These are phyloP conservation scores for Blastomyces percursus DNA, from an alignment of 2,329 filamentous ascomycete genomes.

Conservation along the genomic window DNA sequence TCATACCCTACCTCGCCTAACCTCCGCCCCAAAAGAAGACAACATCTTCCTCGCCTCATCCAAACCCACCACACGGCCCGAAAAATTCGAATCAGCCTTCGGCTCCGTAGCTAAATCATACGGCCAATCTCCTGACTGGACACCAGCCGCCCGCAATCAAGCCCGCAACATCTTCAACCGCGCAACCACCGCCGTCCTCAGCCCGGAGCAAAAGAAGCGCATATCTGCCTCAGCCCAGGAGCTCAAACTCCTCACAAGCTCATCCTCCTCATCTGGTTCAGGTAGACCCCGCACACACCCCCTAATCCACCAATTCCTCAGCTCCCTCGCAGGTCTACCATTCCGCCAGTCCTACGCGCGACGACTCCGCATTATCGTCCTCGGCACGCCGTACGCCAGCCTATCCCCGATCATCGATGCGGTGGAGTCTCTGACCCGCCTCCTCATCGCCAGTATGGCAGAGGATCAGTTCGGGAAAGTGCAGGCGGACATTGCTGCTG, in stretches of 20 bases:
- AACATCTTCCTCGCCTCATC: constrained; percentile 37
- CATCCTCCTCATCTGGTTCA: constrained; percentile 37
- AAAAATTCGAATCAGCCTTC: constrained; percentile 32
- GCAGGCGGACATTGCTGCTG: constrained; percentile 63
- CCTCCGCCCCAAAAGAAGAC: constrained; percentile 33
- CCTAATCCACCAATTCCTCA: constrained; percentile 38
- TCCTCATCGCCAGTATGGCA: constrained; percentile 60
- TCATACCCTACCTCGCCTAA: constrained; percentile 40
- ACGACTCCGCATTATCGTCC: constrained; percentile 54
- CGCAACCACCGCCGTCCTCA: constrained; percentile 31
- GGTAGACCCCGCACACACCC: constrained; percentile 31
- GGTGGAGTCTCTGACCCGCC: constrained; percentile 54
- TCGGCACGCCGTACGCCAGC: constrained; percentile 64
- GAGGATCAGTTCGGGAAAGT: constrained; percentile 82
- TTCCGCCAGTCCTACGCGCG: constrained; percentile 61
- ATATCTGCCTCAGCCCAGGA: constrained; percentile 29
- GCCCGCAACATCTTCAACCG: constrained; percentile 29
- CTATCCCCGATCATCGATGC: constrained; percentile 59
- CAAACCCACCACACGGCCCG: constrained; percentile 26
- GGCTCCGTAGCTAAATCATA: constrained; percentile 37
- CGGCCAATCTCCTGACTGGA: constrained; percentile 37
- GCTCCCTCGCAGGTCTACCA: constrained; percentile 49
- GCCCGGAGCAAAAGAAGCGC: constrained; percentile 31
- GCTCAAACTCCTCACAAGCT: constrained; percentile 30
- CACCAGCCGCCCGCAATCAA: constrained; percentile 29